Conservation (phyloP, 495 filamentous ascomycete species). For the Evernia prunastri region DNA sequence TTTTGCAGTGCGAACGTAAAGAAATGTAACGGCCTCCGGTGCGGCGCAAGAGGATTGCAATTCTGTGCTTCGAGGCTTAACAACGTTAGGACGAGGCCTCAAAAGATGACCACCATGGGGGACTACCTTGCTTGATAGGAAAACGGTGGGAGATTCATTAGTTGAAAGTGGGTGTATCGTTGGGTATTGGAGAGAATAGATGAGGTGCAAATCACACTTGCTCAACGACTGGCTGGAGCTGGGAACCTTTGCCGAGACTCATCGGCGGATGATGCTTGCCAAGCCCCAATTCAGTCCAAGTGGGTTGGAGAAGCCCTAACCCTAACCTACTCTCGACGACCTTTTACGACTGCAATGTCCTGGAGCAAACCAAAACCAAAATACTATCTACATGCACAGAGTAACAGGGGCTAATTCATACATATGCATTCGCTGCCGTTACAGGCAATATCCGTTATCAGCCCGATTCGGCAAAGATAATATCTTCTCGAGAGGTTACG, state of each 20-base stretch:
- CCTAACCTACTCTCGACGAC: not conserved
- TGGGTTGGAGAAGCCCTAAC: not conserved
- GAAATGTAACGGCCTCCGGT: slow-evolving; percentile 7
- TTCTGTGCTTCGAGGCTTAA: slow-evolving; percentile 5
- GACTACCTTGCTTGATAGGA: not conserved
- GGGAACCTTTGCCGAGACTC: slow-evolving; percentile 14
- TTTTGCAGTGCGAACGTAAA: slow-evolving; percentile 16
- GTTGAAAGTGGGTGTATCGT: not conserved
- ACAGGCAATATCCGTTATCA: not conserved
- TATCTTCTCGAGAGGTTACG: not conserved
- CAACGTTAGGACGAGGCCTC: not conserved
- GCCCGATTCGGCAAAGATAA: not conserved
- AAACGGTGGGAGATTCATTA: not conserved
- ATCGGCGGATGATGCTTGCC: slow-evolving; percentile 5
- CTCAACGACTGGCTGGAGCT: slow-evolving; percentile 8
- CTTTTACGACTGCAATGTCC: not conserved
- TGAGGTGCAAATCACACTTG: slow-evolving; percentile 12
- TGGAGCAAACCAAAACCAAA: not conserved
- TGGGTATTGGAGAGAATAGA: not conserved
- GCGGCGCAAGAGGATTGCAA: slow-evolving; percentile 2
- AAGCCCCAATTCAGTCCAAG: not conserved
- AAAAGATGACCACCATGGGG: not conserved
- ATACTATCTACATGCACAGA: slow-evolving; percentile 11
- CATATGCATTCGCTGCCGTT: slow-evolving; percentile 8
- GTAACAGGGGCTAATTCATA: not conserved